Base-by-base conservation (phyloP, 768 basidiomycete genomes). In the Hygrocybe coccinea region DNA sequence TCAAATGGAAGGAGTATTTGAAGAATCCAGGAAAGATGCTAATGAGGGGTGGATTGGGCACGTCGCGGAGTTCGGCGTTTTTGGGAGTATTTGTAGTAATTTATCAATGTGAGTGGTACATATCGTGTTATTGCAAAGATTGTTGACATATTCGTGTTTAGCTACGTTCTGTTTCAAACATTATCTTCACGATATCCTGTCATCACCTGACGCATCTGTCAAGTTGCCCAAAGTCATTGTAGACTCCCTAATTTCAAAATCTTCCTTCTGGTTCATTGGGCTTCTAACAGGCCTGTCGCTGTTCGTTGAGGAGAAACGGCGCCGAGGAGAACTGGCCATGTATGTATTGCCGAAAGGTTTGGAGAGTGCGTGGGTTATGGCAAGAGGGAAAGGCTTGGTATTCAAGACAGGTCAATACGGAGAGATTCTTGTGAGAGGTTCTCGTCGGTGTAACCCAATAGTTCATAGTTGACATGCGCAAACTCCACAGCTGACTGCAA, bases 271-370 rank as follows among this genome's bases (percentile, higher is more conserved):
- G 80, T 34, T 91, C 2, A 77, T 82, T 2, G 94, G 94, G 0
- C 75, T 91, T 41, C 69, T 85, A 6, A 76, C 87, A 9, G 92
- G 91, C 11, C 62, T 95, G 10, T 79, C 91, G 7, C 71, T 98
- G 47, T 83, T 97, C 55, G 79, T 95, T 2, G 95, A 98, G 64
- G 94, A 91, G 65, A 86, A 82, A 73, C 80, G 86, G 63, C 78
- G 95, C n/a, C 79, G 94, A 4, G 88, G 83, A 1, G 95, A 98
- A 71, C 74, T 97, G 59, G 92, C 94, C 58, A 91, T 93, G 92
- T 93, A 88, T 66, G 87, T 85, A 1, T 71, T 97, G 22, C 95
- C 95, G 3, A 91, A 93, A 68, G 91, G 83, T 0, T 68, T 98
- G 35, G 94, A 98, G 74, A 91, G 90, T 52, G 82, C 82, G n/a